Evolutionary conservation across 129 eudicot genomes (phyloP).

Genomic region (Glebionis coronaria): DNA sequence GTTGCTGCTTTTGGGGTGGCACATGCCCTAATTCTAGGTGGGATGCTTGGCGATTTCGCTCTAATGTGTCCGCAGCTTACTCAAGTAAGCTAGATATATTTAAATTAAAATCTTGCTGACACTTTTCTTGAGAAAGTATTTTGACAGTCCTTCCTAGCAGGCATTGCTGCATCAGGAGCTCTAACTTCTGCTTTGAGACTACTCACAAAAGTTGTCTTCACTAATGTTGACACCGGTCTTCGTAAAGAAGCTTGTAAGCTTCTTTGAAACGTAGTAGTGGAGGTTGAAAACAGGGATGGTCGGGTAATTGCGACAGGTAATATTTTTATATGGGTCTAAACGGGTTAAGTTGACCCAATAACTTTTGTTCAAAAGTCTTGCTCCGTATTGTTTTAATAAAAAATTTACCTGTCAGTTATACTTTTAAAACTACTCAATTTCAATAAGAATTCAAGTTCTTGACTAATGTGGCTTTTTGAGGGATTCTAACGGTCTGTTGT

Average conservation of each 20-base stretch:
- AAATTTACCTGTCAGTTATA: too few relatives aligned
- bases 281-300: too few relatives aligned
- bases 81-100: conserved; percentile 40
- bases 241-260: conserved; percentile 62
- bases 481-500: conserved; percentile 20
- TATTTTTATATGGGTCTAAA: too few relatives aligned
- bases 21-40: conserved; percentile 78
- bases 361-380: too few relatives aligned
- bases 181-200: conserved; percentile 72
- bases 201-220: conserved; percentile 65
- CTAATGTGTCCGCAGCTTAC: conserved; percentile 78
- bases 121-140: not conserved
- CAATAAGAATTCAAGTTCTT: too few relatives aligned
- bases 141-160: conserved; percentile 66
- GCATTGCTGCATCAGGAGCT: conserved; percentile 79
- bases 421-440: too few relatives aligned
- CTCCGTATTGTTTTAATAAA: too few relatives aligned
- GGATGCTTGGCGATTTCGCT: conserved; percentile 74
- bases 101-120: not conserved
- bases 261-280: not conserved
- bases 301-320: too few relatives aligned
- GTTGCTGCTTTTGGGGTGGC: conserved; percentile 73
- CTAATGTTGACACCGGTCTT: conserved; percentile 48
- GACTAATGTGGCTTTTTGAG: not conserved
- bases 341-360: too few relatives aligned